Evolutionary conservation across 2,329 filamentous ascomycete species (phyloP).

Genomic region (Fusarium sp.): DNA sequence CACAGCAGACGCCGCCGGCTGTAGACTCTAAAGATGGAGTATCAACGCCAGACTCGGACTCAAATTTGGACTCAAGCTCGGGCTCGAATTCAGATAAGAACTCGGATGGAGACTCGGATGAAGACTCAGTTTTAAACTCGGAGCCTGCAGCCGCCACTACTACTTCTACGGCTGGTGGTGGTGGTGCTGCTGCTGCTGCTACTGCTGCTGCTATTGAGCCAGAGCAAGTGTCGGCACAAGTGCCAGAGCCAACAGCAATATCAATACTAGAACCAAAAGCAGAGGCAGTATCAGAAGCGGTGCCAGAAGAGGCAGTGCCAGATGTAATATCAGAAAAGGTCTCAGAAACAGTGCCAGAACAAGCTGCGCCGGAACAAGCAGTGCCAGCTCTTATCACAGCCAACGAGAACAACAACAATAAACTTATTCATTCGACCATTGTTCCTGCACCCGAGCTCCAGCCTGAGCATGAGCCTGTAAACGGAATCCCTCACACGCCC

Average conservation of each 20-base stretch:
- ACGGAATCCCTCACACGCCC: slow-evolving; percentile 11
- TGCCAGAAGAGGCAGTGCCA: background rate
- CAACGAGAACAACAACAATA: slow-evolving; percentile 13
- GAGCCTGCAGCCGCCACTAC: no score
- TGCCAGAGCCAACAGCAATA: background rate
- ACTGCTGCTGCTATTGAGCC: no score
- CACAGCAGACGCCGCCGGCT: slow-evolving; percentile 14
- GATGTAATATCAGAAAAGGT: background rate
- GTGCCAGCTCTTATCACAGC: background rate
- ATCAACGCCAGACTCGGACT: background rate
- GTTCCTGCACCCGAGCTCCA: slow-evolving; percentile 4
- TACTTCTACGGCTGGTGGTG: no score
- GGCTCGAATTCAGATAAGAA: no score
- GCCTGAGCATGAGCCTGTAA: slow-evolving; percentile 12
- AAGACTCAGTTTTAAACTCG: no score
- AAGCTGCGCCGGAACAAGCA: background rate
- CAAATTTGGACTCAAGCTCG: no score
- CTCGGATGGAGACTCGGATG: no score
- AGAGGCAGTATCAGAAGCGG: background rate
- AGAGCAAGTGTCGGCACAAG: background rate
- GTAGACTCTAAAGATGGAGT: slow-evolving; percentile 3
- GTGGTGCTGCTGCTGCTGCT: no score
- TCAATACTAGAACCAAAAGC: slow-evolving; percentile 1
- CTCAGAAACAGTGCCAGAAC: background rate
- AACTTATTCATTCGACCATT: slow-evolving; percentile 21